Evolutionary conservation across 1,139 yeast species (phyloP), one percentile per base, ranked within the genome.

Genomic region (Taiozyma sp.): DNA sequence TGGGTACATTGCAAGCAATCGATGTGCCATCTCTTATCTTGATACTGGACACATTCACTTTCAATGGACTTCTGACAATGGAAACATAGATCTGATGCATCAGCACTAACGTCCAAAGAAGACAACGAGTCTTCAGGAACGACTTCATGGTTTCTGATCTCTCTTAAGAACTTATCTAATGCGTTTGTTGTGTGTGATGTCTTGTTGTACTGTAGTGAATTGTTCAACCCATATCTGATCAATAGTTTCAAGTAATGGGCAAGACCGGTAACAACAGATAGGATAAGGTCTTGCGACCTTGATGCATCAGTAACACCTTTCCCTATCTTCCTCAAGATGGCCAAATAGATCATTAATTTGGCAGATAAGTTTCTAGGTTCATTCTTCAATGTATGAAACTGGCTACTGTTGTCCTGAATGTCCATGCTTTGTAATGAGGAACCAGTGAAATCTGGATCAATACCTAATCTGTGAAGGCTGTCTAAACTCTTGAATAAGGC

Each of bases 281-380:
- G 75, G 46, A 93, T 64, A 45, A 77, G 64, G 48, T 86, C 88
- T 22, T 90, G 91, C 1, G 89, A 80, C 41, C 69, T 54, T 10
- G 62, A 59, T 9, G 65, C 57, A 43, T 66, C 70, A 2, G 61
- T 56, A 5, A 59, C 54, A 6, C 67, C 68, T 30, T 63, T 63
- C 58, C 76, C 70, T 0, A 84, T 71, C 61, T 84, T 85, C 58
- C 92, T 70, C 49, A 87, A 69, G n/a, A 85, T 76, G 1, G 90
- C 88, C 56, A 87, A 71, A 65, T 86, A 87, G 50, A 87, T 81
- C 91, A 87, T 84, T 8, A 87, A 75, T 61, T 86, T 86, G 1
- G 91, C 87, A 0, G 90, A 87, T 46, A 95, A 77, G 52, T 89
- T 88, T 63, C 96, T 79, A n/a, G 99, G 97, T 62, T 90, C 96